Evolutionary conservation across 768 basidiomycete species (phyloP), one percentile per base, ranked within the genome.

Genomic region (Phaeolepiota aurea): DNA sequence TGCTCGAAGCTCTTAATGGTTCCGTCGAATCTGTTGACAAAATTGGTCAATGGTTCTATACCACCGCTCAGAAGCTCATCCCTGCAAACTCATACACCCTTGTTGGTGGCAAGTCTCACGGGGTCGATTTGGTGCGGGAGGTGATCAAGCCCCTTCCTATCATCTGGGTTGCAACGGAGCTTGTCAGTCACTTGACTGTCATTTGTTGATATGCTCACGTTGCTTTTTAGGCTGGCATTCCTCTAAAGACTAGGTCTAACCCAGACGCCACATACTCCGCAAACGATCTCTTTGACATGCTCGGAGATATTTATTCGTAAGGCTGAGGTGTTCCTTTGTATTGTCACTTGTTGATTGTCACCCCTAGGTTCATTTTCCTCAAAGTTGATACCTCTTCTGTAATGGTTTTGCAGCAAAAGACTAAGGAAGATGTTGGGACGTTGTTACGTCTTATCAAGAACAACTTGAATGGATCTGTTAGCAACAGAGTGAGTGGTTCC

Each of bases 291-390:
- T 84, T 73, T 47, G 58, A 67, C 13, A 77, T 79, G 28, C 69
- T 88, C 5, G 66, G 72, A 18, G 79, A 84, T 15, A 81, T 89
- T 38, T 89, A 87, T 57, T 61, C 74, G 79, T 86, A 44, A 48
- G 78, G 59, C 3, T 41, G 4, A 11, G 13, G 9, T 22, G n/a
- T 4, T 41, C 9, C 31, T 18, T 16, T 10, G 30, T 10, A 5
- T 15, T 5, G 11, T 7, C 12, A n/a, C 14, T 14, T 14, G 23
- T 41, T 33, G 10, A 13, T 7, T 10, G 15, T 16, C 18, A 16
- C 21, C 9, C 14, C 3, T 47, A 88, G 86, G 31, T 87, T 74
- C 54, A 62, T 90, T 44, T 90, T 89, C 76, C 69, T 88, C 22
- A 77, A 87, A 38, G 63, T 77, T 15, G 82, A 84, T 38, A 52